These are phyloP conservation scores for Dendrothele bispora DNA, from an alignment of 768 basidiomycete species.

Conservation along the genomic window DNA sequence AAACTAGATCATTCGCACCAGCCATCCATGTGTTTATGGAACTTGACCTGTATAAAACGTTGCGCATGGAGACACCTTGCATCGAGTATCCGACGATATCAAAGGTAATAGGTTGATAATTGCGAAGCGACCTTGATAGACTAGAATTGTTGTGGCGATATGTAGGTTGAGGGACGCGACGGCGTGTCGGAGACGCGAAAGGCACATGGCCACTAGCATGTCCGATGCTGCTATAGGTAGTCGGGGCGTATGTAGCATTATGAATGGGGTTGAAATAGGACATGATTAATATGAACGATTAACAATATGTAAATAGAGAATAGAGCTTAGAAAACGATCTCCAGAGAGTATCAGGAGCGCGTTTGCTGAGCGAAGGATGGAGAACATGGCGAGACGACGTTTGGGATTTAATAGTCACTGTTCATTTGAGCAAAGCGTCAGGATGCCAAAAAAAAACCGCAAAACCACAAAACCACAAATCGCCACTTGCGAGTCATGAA, in stretches of 20 bases:
- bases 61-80: slow-evolving; percentile 48
- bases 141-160: slow-evolving; percentile 27
- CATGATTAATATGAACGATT: neutral
- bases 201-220: slow-evolving; percentile 8
- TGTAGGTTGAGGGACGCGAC: slow-evolving; percentile 34
- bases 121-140: slow-evolving; percentile 18
- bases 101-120: slow-evolving; percentile 35
- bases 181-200: slow-evolving; percentile 32
- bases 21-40: slow-evolving; percentile 37
- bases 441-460: too few species aligned
- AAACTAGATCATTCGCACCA: slow-evolving; percentile 38
- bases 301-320: too few species aligned
- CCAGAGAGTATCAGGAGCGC: too few species aligned
- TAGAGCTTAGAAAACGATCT: too few species aligned
- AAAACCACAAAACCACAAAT: too few species aligned
- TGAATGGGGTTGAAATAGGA: slow-evolving; percentile 3
- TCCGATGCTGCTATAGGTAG: neutral
- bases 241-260: neutral
- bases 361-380: too few species aligned
- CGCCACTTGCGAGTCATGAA: too few species aligned
- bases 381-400: too few species aligned
- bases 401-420: too few species aligned
- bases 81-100: slow-evolving; percentile 40
- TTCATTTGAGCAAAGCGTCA: too few species aligned
- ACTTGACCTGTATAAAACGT: slow-evolving; percentile 37